Base-by-base conservation (phyloP, 805 yeast genomes). In the Cyberlindnera xylosilytica region DNA sequence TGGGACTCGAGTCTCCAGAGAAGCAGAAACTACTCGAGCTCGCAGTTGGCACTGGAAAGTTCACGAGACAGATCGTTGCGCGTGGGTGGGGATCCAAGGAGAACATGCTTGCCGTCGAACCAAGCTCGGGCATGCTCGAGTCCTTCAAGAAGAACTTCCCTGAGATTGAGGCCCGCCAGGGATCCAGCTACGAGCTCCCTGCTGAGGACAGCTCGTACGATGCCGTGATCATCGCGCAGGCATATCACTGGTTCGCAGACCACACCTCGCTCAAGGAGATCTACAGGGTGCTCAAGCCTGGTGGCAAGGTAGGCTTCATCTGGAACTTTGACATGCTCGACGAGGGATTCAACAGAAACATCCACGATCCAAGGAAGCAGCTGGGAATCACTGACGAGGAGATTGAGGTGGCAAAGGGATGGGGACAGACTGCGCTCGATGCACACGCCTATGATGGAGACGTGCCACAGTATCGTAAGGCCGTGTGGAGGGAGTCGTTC, bases 191-290 rank as follows among this genome's bases (percentile, higher is more conserved):
- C 50, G 48, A 61, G 1, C 52, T 78, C n/a, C 81, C 83, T 1
- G 46, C 71, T 1, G 63, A 58, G 2, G 76, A 69, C 44, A 48
- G 57, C 22, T 59, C 73, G 0, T 66, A 69, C 17, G 84, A 79
- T 56, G 70, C 73, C 0, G 61, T 80, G 2, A 62, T 78, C 9
- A 60, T 74, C 9, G 83, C 85, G 0, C 85, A 80, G 51, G 86
- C 78, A 0, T 80, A 74, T 56, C 86, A 80, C 49, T 80, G 86
- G 86, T 80, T 80, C 59, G 69, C 77, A n/a, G 79, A 76, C 50
- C 34, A 46, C 3, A 65, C 62, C 8, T 63, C 81, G 0, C 52
- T 80, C 26, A 57, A 62, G 41, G 86, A 80, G 54, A 54, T 80
- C 18, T 46, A 61, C 33, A 61, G 86, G 15, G 76, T 79, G 0